A percentile compares a stretch with the other conserved stretches of the same genome.
These are phyloP conservation scores for Fusarium temperatum DNA, from an alignment of 2,329 filamentous ascomycete genomes.

Conservation along the genomic window DNA sequence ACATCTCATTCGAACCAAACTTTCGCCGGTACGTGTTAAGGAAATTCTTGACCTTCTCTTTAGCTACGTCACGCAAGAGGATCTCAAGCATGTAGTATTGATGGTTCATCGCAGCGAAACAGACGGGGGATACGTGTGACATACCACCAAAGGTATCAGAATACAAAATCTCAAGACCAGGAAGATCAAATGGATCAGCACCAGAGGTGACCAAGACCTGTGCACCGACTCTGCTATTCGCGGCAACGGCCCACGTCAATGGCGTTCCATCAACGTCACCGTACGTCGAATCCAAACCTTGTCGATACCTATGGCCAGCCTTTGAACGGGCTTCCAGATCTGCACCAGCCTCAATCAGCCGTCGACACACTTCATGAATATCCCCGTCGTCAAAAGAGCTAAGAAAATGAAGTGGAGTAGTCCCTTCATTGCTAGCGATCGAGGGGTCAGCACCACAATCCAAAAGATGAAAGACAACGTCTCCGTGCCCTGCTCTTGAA, in stretches of 20 bases:
- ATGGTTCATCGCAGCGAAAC: neutral
- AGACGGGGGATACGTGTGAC: neutral
- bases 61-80: fast-evolving
- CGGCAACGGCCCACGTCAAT: neutral
- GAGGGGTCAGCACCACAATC: neutral
- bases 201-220: fast-evolving
- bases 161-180: fast-evolving
- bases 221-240: fast-evolving
- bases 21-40: neutral
- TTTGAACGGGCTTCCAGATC: neutral
- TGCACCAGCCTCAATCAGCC: neutral
- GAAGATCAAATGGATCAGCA: neutral
- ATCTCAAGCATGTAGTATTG: neutral
- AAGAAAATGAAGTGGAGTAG: neutral
- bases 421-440: neutral
- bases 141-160: neutral
- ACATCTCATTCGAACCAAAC: neutral
- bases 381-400: neutral
- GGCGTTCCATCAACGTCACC: neutral
- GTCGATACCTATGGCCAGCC: neutral
- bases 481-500: neutral
- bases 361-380: neutral
- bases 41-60: fast-evolving
- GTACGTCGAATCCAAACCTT: neutral
- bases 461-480: neutral